Evolutionary conservation across 164 flowering plant genomes (phyloP).

Genomic region (Chimonanthus praecox): DNA sequence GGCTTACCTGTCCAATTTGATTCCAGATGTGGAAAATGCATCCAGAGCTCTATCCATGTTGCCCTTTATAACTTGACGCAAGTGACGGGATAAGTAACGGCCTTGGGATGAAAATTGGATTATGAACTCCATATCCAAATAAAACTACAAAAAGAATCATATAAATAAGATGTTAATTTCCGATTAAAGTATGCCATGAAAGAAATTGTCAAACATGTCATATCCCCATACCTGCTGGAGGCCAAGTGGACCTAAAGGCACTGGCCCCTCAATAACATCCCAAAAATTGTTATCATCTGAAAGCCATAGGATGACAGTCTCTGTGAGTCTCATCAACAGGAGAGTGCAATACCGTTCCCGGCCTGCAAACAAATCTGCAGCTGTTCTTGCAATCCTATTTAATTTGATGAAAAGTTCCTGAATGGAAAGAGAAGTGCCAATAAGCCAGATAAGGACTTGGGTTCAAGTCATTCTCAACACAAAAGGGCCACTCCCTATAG

Average conservation of each 20-base stretch:
- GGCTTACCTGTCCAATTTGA: conserved; percentile 82
- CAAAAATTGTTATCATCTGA: conserved; percentile 92
- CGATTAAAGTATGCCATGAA: background rate
- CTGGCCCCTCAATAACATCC: conserved; percentile 96
- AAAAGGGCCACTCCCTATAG: no score
- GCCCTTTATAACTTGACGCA: conserved; percentile 78
- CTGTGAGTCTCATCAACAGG: conserved; percentile 90
- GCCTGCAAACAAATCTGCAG: conserved; percentile 95
- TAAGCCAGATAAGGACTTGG: background rate
- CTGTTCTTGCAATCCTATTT: conserved; percentile 62
- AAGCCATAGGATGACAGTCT: conserved; percentile 90
- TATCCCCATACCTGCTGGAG: conserved; percentile 66
- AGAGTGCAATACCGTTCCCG: conserved; percentile 88
- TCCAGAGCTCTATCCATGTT: conserved; percentile 76
- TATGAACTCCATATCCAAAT: conserved; percentile 95
- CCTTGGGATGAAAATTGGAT: conserved; percentile 88
- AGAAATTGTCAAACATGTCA: background rate
- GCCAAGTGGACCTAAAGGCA: conserved; percentile 76
- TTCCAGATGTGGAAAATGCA: conserved; percentile 75
- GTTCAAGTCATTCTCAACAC: no score
- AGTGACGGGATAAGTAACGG: conserved; percentile 83
- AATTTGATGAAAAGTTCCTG: conserved; percentile 86
- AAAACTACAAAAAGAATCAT: conserved; percentile 58
- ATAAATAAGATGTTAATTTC: background rate
- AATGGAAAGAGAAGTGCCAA: conserved; percentile 8